A percentile compares a stretch with the other conserved stretches of the same genome.
phyloP scores from a whole-genome alignment of 2,329 filamentous ascomycete genomes.

The Curvularia sp. region DNA sequence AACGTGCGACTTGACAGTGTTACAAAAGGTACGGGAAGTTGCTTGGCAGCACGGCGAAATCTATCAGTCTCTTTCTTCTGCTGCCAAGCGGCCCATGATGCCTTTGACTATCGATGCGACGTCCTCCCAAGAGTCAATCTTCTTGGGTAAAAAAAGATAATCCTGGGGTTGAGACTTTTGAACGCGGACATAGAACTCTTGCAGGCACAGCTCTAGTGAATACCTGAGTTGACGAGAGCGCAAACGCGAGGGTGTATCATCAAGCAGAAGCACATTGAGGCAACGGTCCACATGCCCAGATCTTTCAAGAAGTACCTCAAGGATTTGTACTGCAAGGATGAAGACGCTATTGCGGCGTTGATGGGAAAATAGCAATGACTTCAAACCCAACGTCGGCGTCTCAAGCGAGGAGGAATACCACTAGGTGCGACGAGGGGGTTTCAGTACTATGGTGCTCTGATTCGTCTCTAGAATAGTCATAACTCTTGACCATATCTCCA shows the following conservation, averaged over 20 bases:
- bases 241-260: conserved; percentile 8
- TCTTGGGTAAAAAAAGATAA: not conserved
- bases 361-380: conserved; percentile 4
- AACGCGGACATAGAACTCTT: not conserved
- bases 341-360: conserved; percentile 8
- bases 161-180: not conserved
- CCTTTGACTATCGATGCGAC: not conserved
- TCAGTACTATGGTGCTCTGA: not conserved
- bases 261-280: conserved; percentile 18
- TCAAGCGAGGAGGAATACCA: not conserved
- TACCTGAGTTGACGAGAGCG: not conserved
- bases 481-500: not conserved
- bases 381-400: not conserved
- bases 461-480: not conserved
- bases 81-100: not conserved
- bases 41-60: conserved; percentile 1
- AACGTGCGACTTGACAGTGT: conserved; percentile 3
- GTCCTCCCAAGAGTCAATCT: conserved; percentile 1
- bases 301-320: conserved; percentile 26
- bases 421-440: not conserved
- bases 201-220: not conserved
- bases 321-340: conserved; percentile 9
- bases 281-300: conserved; percentile 19
- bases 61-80: not conserved
- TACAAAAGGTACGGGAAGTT: conserved; percentile 2